Evolutionary conservation across 1,284 basidiomycete species (phyloP).

Genomic region (Anthracocystis panici-leucophaei): DNA sequence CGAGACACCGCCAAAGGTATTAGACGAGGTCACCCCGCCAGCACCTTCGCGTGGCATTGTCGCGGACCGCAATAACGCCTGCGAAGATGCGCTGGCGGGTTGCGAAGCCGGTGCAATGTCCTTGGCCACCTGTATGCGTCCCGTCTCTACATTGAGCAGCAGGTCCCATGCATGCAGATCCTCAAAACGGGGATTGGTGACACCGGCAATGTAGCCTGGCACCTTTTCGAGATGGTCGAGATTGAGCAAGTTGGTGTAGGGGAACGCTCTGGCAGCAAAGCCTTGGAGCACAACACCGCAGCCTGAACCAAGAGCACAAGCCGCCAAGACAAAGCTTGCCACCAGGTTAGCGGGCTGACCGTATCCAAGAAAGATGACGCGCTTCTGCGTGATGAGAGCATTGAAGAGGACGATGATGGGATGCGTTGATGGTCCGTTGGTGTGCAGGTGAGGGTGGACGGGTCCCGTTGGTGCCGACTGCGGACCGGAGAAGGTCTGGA

Average conservation of each 20-base stretch:
- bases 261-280: slow-evolving; percentile 88
- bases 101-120: slow-evolving; percentile 75
- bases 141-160: slow-evolving; percentile 87
- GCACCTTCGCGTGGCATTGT: slow-evolving; percentile 65
- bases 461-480: slow-evolving; percentile 75
- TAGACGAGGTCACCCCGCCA: slow-evolving; percentile 4
- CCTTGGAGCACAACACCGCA: slow-evolving; percentile 83
- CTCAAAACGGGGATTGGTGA: slow-evolving; percentile 95
- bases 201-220: slow-evolving; percentile 91
- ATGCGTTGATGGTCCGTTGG: slow-evolving; percentile 88
- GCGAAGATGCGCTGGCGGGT: slow-evolving; percentile 13
- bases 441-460: slow-evolving; percentile 89
- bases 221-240: slow-evolving; percentile 89
- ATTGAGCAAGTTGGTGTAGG: slow-evolving; percentile 89
- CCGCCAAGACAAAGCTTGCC: slow-evolving; percentile 88
- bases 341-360: slow-evolving; percentile 81
- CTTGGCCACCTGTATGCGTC: slow-evolving; percentile 85
- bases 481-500: slow-evolving; percentile 85
- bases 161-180: slow-evolving; percentile 89
- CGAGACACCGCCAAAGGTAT: slow-evolving; percentile 29
- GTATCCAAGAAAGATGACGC: slow-evolving; percentile 92
- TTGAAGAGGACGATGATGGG: slow-evolving; percentile 95
- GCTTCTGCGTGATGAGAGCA: slow-evolving; percentile 90
- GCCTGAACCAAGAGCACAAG: slow-evolving; percentile 90
- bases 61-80: slow-evolving; percentile 20